Conservation (phyloP, 2,329 filamentous ascomycete species). For the Arthrinium phaeospermum region DNA sequence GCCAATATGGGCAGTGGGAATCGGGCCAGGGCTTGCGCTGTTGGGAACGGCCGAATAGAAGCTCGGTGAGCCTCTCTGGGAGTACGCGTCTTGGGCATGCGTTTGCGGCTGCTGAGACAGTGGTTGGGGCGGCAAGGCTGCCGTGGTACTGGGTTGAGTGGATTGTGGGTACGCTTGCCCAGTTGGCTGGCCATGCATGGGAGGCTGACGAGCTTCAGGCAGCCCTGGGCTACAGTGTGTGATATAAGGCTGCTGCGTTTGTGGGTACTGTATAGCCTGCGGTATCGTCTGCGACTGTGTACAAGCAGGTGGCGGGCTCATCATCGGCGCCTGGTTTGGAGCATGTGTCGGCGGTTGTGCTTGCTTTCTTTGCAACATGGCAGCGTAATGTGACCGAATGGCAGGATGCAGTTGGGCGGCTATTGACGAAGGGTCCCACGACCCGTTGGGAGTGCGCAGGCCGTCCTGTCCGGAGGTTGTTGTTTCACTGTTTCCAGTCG, state of each 20-base stretch:
- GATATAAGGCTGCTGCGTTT: not conserved
- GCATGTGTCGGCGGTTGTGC: not conserved
- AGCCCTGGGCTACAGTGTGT: not conserved
- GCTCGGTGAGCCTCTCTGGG: not conserved
- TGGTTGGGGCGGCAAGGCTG: not conserved
- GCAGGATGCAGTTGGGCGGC: conserved; percentile 37
- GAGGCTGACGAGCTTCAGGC: not conserved
- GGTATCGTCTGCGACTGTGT: not conserved
- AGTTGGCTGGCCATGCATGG: not conserved
- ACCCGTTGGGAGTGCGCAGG: conserved; percentile 22
- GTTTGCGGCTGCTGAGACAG: not conserved
- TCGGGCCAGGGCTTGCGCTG: not conserved
- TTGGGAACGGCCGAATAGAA: not conserved
- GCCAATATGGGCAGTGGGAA: not conserved
- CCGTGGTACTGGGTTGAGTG: not conserved
- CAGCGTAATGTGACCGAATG: conserved; percentile 38
- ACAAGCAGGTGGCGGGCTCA: not conserved
- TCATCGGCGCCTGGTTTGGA: not conserved
- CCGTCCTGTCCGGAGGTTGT: not conserved
- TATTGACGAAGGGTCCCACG: conserved; percentile 21
- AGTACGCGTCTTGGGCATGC: not conserved
- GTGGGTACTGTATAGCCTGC: not conserved
- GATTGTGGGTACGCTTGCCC: not conserved
- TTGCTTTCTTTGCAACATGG: conserved; percentile 34
- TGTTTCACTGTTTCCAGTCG: not conserved